phyloP scores from a whole-genome alignment of 805 yeast genomes.

The Ogataea pini region DNA sequence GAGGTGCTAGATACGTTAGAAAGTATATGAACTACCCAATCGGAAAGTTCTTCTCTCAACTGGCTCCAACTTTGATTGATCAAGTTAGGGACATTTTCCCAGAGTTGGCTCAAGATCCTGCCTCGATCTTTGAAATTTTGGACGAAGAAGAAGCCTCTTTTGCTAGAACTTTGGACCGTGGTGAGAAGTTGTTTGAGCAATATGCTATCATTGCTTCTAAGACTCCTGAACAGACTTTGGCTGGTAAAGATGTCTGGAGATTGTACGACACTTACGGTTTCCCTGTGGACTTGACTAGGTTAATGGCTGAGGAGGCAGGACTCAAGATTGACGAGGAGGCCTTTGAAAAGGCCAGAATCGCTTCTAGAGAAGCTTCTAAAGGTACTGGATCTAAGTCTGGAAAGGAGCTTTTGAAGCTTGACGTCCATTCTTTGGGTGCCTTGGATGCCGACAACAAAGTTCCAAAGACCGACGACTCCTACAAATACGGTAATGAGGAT shows the following conservation, averaged over 20 bases:
- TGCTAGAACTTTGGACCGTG: slow-evolving; percentile 94
- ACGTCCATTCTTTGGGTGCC: slow-evolving; percentile 84
- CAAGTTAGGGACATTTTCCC: slow-evolving; percentile 91
- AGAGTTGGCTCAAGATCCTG: slow-evolving; percentile 72
- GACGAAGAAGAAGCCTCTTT: slow-evolving; percentile 96
- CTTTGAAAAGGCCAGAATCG: slow-evolving; percentile 86
- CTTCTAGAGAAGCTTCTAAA: slow-evolving; percentile 93
- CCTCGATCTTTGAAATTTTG: slow-evolving; percentile 82
- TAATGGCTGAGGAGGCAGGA: slow-evolving; percentile 98
- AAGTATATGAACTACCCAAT: slow-evolving; percentile 95
- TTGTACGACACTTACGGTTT: slow-evolving; percentile 97
- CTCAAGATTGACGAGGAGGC: slow-evolving; percentile 89
- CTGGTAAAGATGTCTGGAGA: slow-evolving; percentile 98
- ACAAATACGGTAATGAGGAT: slow-evolving; percentile 74
- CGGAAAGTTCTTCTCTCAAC: slow-evolving; percentile 87
- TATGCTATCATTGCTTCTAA: slow-evolving; percentile 83
- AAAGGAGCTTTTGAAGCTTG: slow-evolving; percentile 69
- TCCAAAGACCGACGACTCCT: slow-evolving; percentile 80
- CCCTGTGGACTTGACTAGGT: slow-evolving; percentile 96
- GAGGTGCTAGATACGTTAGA: slow-evolving; percentile 97
- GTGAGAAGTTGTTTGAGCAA: slow-evolving; percentile 93
- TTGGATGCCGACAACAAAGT: slow-evolving; percentile 59
- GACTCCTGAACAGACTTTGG: slow-evolving; percentile 70
- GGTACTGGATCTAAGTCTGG: slow-evolving; percentile 66
- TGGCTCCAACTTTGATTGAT: slow-evolving; percentile 89